Percentiles rank a stretch among this genome's conserved stretches.
Conservation (phyloP, 331 rosid genomes). For the Dryas integrifolia region DNA sequence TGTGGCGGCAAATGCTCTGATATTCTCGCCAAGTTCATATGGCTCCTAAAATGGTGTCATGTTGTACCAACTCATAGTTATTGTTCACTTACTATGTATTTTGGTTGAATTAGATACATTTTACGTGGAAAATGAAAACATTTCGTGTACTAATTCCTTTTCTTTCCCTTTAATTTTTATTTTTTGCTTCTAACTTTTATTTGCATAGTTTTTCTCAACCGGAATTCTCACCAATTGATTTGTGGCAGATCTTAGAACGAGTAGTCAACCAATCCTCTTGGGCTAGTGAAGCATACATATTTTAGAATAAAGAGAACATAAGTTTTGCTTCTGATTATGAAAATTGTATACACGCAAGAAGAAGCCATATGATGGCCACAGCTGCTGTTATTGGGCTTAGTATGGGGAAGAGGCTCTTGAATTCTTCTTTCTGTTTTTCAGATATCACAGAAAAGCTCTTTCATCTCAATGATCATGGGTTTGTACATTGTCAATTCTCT, state of each 20-base stretch:
- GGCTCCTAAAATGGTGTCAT: neutral
- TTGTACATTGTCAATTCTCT: conserved; percentile 45
- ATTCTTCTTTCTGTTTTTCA: conserved; percentile 69
- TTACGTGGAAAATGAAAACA: neutral
- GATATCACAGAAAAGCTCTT: conserved; percentile 67
- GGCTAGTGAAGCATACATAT: neutral
- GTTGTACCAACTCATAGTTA: neutral
- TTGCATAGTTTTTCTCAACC: neutral
- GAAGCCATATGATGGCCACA: conserved; percentile 74
- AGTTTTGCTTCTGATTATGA: conserved; percentile 27
- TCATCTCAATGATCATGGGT: conserved; percentile 44
- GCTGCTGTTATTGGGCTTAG: conserved; percentile 89
- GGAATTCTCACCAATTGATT: neutral
- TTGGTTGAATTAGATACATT: neutral
- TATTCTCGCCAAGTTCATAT: neutral
- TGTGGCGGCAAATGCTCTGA: neutral
- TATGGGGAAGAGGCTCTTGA: conserved; percentile 78
- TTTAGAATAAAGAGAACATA: conserved; percentile 1
- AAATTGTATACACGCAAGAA: conserved; percentile 34
- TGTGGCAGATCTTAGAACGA: conserved; percentile 12
- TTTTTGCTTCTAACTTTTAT: neutral
- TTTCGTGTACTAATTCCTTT: neutral
- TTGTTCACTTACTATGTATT: neutral
- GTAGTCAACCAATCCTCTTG: neutral
- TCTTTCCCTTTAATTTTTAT: neutral